Evolutionary conservation across 257 asterid species (phyloP), one percentile per base, ranked within the genome.

Genomic region (Perilla frutescens): DNA sequence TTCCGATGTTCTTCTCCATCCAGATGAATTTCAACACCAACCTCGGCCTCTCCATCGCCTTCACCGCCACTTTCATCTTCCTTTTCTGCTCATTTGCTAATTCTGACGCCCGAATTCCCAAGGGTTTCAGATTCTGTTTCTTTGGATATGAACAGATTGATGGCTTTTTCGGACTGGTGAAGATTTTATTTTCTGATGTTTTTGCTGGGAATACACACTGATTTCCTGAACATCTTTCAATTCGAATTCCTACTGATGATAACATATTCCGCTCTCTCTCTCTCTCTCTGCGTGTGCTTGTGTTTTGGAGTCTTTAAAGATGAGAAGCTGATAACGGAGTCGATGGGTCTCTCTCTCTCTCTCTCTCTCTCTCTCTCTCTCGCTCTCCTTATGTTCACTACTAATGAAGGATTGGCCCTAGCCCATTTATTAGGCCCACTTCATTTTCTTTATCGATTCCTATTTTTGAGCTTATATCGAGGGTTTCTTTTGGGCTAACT

Each of bases 1-100:
- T 70, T 50, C 90, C 90, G 54, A 83, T 81, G 80, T 83, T 85
- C 54, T 83, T 85, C 8, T 85, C 84, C 90, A 83, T 81, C 90
- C 90, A 85, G 4, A 85, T 39, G 84, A 85, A 85, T 53, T 71
- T 85, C 70, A 85, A 34, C 47, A 85, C 86, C 74, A 85, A 36
- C 74, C 90, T 74, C 13, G 87, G 87, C 54, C 71, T 62, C 83
- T 70, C 87, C 57, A 74, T 44, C 51, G 83, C 76, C 81, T 85
- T 83, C 73, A 81, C 90, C 76, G 78, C 70, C 62, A 82, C 79
- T 13, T 76, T 59, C 40, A 74, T 70, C 76, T 80, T 78, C 81
- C 73, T 49, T 14, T 50, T 72, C 41, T 9, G n/a, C 49, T 12
- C 32, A 31, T 34, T 47, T 15, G 81, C 9, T n/a, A 72, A n/a